Evolutionary conservation across 2,329 filamentous ascomycete genomes (phyloP).

Genomic region (Phyllosticta capitalensis): DNA sequence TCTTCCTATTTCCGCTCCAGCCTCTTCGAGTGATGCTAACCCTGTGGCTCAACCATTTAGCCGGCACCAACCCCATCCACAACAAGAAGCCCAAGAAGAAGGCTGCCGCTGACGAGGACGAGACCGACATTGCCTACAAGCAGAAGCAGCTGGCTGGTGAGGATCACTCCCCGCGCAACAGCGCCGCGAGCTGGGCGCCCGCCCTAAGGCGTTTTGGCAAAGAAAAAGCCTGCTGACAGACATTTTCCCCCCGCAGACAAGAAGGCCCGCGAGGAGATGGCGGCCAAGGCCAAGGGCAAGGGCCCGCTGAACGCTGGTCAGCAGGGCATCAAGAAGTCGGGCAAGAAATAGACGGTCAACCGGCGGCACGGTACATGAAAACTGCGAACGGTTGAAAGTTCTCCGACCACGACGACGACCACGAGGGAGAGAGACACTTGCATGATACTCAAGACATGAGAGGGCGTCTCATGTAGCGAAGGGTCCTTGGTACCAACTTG

Average conservation of each 20-base stretch:
- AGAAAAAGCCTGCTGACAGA: background rate
- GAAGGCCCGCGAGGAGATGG: conserved; percentile 57
- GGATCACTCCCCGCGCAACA: conserved; percentile 21
- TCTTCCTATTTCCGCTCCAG: background rate
- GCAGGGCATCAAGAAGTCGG: conserved; percentile 96
- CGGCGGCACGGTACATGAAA: background rate
- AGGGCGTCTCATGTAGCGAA: background rate
- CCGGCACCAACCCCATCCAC: conserved; percentile 46
- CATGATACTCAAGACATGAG: background rate
- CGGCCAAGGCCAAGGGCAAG: conserved; percentile 75
- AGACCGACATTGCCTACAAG: conserved; percentile 74
- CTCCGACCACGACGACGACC: background rate
- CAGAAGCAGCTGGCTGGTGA: conserved; percentile 78
- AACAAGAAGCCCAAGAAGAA: conserved; percentile 78
- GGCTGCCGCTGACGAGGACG: conserved; percentile 70
- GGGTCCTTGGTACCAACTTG: background rate
- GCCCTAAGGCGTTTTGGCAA: background rate
- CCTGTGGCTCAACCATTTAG: conserved; percentile 20
- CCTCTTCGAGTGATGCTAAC: conserved; percentile 16
- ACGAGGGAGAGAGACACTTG: background rate
- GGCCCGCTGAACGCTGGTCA: conserved; percentile 75
- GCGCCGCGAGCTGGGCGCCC: background rate
- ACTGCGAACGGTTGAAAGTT: background rate
- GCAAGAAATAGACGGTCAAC: conserved; percentile 64
- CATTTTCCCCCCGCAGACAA: conserved; percentile 31